These are phyloP conservation scores for Phialocephala sp. DNA, from an alignment of 2,329 filamentous ascomycete genomes.

Conservation along the genomic window DNA sequence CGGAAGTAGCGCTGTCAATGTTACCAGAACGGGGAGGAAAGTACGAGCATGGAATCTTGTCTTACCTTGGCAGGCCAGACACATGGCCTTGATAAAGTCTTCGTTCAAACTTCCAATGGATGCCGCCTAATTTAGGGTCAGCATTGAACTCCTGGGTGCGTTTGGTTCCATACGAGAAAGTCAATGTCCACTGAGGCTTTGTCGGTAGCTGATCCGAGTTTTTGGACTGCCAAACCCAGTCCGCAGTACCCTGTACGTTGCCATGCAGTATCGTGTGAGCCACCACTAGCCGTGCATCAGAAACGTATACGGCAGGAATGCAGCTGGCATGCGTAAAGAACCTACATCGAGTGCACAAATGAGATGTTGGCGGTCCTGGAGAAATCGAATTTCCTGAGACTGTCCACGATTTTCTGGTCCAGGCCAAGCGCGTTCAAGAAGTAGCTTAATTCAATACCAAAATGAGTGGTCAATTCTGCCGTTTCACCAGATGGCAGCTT, in stretches of 20 bases:
- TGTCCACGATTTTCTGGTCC: slow-evolving; percentile 66
- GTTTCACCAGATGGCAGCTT: slow-evolving; percentile 44
- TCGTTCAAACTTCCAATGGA: slow-evolving; percentile 80
- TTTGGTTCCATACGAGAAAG: slow-evolving; percentile 62
- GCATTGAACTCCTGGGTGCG: slow-evolving; percentile 13
- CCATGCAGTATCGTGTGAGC: slow-evolving; percentile 56
- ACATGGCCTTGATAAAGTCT: slow-evolving; percentile 65
- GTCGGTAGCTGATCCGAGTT: slow-evolving; percentile 64
- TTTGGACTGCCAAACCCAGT: slow-evolving; percentile 68
- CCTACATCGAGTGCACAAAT: slow-evolving; percentile 87
- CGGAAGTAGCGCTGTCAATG: background rate
- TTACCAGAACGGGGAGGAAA: background rate
- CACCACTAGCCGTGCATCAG: slow-evolving; percentile 51
- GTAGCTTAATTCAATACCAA: slow-evolving; percentile 71
- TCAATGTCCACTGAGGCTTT: slow-evolving; percentile 67
- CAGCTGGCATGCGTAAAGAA: slow-evolving; percentile 13
- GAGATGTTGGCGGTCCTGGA: slow-evolving; percentile 70
- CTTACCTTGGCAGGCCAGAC: slow-evolving; percentile 61
- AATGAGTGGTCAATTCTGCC: slow-evolving; percentile 51
- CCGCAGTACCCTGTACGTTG: slow-evolving; percentile 73
- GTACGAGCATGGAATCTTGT: background rate
- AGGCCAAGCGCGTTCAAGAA: slow-evolving; percentile 74
- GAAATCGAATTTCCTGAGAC: slow-evolving; percentile 83
- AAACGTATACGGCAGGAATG: background rate
- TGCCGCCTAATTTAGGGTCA: slow-evolving; percentile 61